A percentile compares a stretch with the other conserved stretches of the same genome.
phyloP scores from a whole-genome alignment of 331 rosid genomes.

The Erythrophleum ivorense region DNA sequence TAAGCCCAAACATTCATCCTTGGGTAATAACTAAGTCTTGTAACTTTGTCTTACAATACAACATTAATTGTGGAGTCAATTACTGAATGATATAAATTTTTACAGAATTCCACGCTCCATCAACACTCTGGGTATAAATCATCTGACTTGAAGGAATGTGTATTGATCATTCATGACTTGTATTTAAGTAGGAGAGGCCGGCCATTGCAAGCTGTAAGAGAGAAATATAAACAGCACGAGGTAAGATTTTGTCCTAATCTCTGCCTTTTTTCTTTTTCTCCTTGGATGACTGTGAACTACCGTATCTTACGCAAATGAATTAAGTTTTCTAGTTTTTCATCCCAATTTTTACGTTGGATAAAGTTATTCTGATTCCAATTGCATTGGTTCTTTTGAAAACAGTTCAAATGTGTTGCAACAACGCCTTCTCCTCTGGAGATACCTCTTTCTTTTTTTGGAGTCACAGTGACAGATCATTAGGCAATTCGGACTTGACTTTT shows the following conservation, averaged over 20 bases:
- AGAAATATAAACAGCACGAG: conserved; percentile 82
- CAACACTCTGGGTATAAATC: conserved; percentile 65
- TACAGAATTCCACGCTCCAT: conserved; percentile 59
- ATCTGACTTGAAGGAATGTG: conserved; percentile 66
- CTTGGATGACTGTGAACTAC: not conserved
- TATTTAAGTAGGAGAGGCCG: conserved; percentile 73
- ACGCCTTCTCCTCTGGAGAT: conserved; percentile 85
- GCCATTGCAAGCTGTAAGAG: conserved; percentile 65
- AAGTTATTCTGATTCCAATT: conserved; percentile 27
- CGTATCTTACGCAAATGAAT: not conserved
- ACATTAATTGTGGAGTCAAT: not conserved
- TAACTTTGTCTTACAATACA: not conserved
- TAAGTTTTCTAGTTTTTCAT: not conserved
- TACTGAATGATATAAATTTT: conserved; percentile 22
- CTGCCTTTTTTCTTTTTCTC: not conserved
- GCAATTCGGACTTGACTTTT: not conserved
- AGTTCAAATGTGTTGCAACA: conserved; percentile 81
- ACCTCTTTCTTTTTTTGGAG: conserved; percentile 61
- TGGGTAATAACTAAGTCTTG: conserved; percentile 64
- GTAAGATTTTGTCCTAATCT: conserved; percentile 37
- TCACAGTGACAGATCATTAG: conserved; percentile 36
- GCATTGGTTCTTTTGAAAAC: conserved; percentile 42
- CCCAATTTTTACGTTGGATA: not conserved
- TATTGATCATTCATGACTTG: conserved; percentile 65
- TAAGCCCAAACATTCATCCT: conserved; percentile 62